Percentiles rank a stretch among this genome's conserved stretches.
Evolutionary conservation across 2,329 filamentous ascomycete species (phyloP).

Genomic region (Alternaria atra): DNA sequence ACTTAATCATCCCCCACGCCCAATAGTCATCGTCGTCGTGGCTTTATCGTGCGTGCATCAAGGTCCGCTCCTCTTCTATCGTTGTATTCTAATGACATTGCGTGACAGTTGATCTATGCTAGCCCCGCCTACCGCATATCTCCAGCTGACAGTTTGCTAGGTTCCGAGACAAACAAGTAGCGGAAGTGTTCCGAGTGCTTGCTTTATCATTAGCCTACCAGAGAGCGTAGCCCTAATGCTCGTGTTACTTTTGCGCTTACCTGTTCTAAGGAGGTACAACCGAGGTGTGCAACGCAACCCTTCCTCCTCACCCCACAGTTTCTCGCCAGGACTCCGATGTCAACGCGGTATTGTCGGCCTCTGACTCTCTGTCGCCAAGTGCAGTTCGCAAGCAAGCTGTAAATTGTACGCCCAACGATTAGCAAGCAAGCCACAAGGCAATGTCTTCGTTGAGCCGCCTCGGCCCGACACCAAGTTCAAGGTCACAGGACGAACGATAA

Average conservation of each 20-base stretch:
- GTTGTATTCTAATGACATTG: constrained; percentile 22
- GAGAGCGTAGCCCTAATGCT: not conserved
- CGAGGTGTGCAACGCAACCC: constrained; percentile 32
- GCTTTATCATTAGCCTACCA: not conserved
- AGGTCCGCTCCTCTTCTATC: constrained; percentile 32
- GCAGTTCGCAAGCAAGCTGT: constrained; percentile 4
- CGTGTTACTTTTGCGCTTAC: constrained; percentile 17
- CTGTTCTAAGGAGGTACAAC: constrained; percentile 39
- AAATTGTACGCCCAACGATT: not conserved
- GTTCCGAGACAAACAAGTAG: not conserved
- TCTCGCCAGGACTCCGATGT: constrained; percentile 26
- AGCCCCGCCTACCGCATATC: constrained; percentile 10
- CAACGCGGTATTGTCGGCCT: constrained; percentile 13
- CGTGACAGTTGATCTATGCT: constrained; percentile 20
- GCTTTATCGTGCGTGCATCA: constrained; percentile 31
- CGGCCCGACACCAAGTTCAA: constrained; percentile 15
- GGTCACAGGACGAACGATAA: constrained; percentile 26
- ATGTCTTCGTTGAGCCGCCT: constrained; percentile 23
- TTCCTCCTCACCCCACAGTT: constrained; percentile 39
- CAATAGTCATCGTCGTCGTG: constrained; percentile 37
- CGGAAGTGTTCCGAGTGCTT: constrained; percentile 2
- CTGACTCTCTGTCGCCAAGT: constrained; percentile 10
- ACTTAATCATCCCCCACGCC: constrained; percentile 35
- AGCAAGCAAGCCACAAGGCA: constrained; percentile 15
- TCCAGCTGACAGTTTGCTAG: constrained; percentile 18